Conservation (phyloP, 2,329 filamentous ascomycete species). For the Claviceps pusilla region DNA sequence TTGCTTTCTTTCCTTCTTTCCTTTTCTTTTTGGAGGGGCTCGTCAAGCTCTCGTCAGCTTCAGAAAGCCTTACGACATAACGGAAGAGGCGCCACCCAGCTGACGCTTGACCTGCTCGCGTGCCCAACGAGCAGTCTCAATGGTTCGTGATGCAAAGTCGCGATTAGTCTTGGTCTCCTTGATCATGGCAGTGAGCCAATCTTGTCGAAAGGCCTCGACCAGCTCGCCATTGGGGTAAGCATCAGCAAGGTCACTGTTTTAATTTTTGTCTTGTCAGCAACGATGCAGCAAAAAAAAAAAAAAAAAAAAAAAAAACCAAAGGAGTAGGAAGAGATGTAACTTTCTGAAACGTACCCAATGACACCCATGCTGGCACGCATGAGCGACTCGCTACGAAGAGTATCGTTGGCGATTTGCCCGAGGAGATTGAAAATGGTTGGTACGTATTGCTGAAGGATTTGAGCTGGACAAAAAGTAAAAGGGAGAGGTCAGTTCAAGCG, state of each 20-base stretch:
- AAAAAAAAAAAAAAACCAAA: not conserved
- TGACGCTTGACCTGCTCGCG: conserved; percentile 96
- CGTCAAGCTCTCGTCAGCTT: conserved; percentile 6
- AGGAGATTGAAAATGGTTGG: conserved; percentile 78
- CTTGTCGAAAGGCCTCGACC: conserved; percentile 67
- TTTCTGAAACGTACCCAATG: conserved; percentile 57
- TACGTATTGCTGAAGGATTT: conserved; percentile 61
- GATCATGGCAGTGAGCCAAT: conserved; percentile 81
- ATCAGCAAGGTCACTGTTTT: conserved; percentile 70
- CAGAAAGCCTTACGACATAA: conserved; percentile 36
- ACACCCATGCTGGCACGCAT: conserved; percentile 95
- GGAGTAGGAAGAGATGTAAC: not conserved
- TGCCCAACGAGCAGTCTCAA: conserved; percentile 92
- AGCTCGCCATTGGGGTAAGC: conserved; percentile 86
- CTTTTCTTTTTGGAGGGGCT: not conserved
- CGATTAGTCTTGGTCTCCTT: conserved; percentile 83
- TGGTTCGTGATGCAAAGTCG: conserved; percentile 70
- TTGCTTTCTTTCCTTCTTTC: not conserved
- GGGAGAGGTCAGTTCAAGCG: not conserved
- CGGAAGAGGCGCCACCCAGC: conserved; percentile 35
- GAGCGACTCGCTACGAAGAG: conserved; percentile 78
- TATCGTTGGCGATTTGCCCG: conserved; percentile 62
- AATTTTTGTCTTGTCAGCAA: no score
- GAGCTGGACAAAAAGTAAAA: conserved; percentile 31
- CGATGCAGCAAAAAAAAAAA: no score